Evolutionary conservation across 768 basidiomycete species (phyloP).

Genomic region (Mycena chlorophos): DNA sequence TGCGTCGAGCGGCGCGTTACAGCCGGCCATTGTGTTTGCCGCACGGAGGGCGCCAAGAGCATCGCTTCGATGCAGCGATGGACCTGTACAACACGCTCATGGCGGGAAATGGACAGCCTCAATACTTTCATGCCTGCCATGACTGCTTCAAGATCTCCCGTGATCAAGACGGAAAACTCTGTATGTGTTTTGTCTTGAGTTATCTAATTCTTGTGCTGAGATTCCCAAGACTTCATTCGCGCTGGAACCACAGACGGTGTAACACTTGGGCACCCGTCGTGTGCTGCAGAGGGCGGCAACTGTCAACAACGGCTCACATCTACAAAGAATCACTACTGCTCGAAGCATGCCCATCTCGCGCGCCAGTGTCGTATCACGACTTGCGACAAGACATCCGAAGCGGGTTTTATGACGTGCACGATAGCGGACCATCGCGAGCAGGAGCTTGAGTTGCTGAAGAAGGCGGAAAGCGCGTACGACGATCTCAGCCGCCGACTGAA

Average conservation of each 20-base stretch:
- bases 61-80: slow-evolving; percentile 2
- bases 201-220: neutral
- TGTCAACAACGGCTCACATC: slow-evolving; percentile 13
- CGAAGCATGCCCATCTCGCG: slow-evolving; percentile 1
- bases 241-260: slow-evolving; percentile 28
- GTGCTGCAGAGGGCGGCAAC: slow-evolving; percentile 11
- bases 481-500: neutral
- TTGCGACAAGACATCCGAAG: slow-evolving; percentile 1
- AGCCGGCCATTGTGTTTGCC: neutral
- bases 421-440: neutral
- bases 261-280: slow-evolving; percentile 28
- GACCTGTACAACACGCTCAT: slow-evolving; percentile 4
- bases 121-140: slow-evolving; percentile 6
- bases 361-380: slow-evolving; percentile 3
- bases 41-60: neutral
- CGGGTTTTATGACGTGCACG: neutral
- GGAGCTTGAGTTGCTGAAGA: neutral
- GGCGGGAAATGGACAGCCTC: slow-evolving; percentile 12
- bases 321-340: slow-evolving; percentile 19
- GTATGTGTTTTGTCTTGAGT: neutral
- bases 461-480: neutral
- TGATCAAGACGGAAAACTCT: neutral
- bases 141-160: slow-evolving; percentile 4
- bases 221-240: slow-evolving; percentile 9
- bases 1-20: neutral